Evolutionary conservation across 352 stramenopile genomes (phyloP).

Genomic region (Lagenidium giganteum): DNA sequence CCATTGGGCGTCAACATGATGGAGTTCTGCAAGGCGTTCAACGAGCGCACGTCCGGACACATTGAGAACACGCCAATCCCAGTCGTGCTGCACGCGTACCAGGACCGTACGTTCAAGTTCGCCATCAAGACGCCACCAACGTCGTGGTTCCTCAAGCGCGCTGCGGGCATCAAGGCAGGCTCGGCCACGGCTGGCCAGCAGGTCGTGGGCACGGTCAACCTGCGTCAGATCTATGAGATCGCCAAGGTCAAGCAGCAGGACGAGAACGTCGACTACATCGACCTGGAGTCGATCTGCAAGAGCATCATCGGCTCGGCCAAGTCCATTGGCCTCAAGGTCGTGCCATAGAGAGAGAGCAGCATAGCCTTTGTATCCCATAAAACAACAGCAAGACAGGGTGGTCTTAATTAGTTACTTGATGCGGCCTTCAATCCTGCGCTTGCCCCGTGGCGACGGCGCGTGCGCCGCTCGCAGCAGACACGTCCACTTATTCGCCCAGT

Average conservation of each 20-base stretch:
- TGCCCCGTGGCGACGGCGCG: too few species aligned
- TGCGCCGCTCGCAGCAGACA: too few species aligned
- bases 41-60: constrained; percentile 91
- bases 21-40: constrained; percentile 99
- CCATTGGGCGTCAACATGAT: constrained; percentile 99
- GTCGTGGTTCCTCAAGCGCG: constrained; percentile 92
- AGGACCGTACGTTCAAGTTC: constrained; percentile 96
- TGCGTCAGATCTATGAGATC: constrained; percentile 98
- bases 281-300: constrained; percentile 89
- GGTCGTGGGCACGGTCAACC: constrained; percentile 80
- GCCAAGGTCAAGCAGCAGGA: constrained; percentile 96
- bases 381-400: constrained; percentile 3
- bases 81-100: constrained; percentile 91
- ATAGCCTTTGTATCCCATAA: constrained; percentile 5
- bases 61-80: constrained; percentile 91
- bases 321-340: constrained; percentile 90
- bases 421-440: background rate
- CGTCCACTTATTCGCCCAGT: constrained; percentile 38
- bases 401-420: too few species aligned
- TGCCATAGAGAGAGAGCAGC: constrained; percentile 28
- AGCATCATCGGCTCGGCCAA: constrained; percentile 90
- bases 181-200: constrained; percentile 69
- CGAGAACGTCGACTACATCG: constrained; percentile 90
- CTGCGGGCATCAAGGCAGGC: constrained; percentile 80
- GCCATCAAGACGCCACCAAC: constrained; percentile 93